Percentiles rank a stretch among this genome's conserved stretches.
Evolutionary conservation across 2,329 filamentous ascomycete species (phyloP).

Genomic region (Shiraia bambusicola): DNA sequence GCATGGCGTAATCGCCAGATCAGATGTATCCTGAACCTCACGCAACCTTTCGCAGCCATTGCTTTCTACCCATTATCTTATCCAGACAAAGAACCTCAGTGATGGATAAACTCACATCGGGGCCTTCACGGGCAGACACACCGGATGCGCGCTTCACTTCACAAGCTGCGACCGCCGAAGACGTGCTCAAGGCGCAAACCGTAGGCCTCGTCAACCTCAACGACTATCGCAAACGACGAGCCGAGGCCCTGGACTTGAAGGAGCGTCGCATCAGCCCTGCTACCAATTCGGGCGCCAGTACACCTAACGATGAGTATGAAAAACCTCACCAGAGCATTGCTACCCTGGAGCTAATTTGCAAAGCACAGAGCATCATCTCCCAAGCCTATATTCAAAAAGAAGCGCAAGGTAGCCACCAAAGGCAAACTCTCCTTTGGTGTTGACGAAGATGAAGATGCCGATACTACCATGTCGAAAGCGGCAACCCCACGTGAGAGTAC

Average conservation of each 20-base stretch:
- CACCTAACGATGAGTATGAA: constrained; percentile 62
- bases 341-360: constrained; percentile 51
- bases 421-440: constrained; percentile 68
- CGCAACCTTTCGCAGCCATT: neutral
- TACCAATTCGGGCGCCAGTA: constrained; percentile 54
- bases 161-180: constrained; percentile 74
- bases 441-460: constrained; percentile 66
- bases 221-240: constrained; percentile 93
- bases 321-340: too few relatives aligned
- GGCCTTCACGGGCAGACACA: constrained; percentile 21
- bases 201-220: constrained; percentile 89
- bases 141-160: constrained; percentile 66
- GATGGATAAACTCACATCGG: constrained; percentile 36
- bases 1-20: constrained; percentile 4
- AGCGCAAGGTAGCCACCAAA: constrained; percentile 54
- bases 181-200: constrained; percentile 80
- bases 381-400: constrained; percentile 59
- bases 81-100: neutral
- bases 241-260: constrained; percentile 89
- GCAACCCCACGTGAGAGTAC: constrained; percentile 45
- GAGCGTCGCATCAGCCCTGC: constrained; percentile 79
- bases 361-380: constrained; percentile 59
- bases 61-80: neutral
- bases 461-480: constrained; percentile 43
- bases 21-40: neutral